Evolutionary conservation across 1,139 yeast genomes (phyloP), one percentile per base, ranked within the genome.

Genomic region (Taphrina sp.): DNA sequence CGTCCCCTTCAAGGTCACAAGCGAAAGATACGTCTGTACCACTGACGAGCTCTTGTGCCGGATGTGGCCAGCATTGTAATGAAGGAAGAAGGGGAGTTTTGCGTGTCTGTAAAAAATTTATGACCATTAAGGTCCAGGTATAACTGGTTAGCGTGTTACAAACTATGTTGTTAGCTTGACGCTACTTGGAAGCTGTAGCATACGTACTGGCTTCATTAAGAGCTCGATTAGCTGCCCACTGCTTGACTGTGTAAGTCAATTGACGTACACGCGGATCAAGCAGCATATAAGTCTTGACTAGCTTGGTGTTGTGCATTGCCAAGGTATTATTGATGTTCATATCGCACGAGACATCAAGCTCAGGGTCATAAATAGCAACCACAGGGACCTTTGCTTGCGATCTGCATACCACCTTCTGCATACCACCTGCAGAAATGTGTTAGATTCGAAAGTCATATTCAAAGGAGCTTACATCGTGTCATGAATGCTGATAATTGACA

Each of bases 311-410:
- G 37, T 61, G 62, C 35, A 64, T 47, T 10, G 66, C 66, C 39
- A 62, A 47, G 14, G 60, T 60, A 35, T 64, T 63, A 51, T 64
- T 64, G 51, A 64, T 57, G 56, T 64, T 64, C 62, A 64, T 62
- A 41, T 64, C 66, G 46, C 66, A 63, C 14, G 63, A 54, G 7
- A 64, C 46, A 19, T 59, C 43, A 31, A 57, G 47, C 35, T 63
- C 64, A 14, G 65, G 63, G 52, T 64, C 66, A 63, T 63, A 63
- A 23, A 64, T 56, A 37, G 63, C 63, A 17, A 63, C 66, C 19
- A 64, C 64, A 17, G 66, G 66, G 5, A 64, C 66, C 37, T 63
- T 62, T 20, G 66, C 66, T 5, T 59, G 59, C 1, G 66, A 62
- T 16, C 64, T 62, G 37, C 66, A 64, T 4, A 62, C 58, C 7